Conservation (phyloP, 768 basidiomycete genomes). For the Gyrodon lividus region DNA sequence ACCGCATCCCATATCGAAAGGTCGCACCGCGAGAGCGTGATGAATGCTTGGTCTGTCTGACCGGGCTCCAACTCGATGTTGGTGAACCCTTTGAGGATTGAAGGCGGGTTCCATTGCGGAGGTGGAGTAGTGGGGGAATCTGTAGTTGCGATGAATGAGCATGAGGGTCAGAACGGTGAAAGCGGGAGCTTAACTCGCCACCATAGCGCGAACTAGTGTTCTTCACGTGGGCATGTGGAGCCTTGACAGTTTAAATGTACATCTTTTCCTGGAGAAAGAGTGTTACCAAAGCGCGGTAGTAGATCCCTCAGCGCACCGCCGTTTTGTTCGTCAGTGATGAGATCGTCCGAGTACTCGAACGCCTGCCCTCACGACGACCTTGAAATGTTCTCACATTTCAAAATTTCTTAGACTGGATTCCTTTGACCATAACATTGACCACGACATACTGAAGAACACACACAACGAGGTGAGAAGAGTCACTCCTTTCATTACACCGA, state of each 20-base stretch:
- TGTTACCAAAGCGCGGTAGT: conserved; percentile 59
- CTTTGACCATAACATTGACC: too few species aligned
- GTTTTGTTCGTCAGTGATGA: too few species aligned
- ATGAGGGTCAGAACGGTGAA: too few species aligned
- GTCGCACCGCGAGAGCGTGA: conserved; percentile 67
- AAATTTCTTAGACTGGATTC: too few species aligned
- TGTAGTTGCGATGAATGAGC: too few species aligned
- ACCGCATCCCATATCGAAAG: conserved; percentile 75
- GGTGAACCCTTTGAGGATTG: conserved; percentile 68
- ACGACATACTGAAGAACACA: too few species aligned
- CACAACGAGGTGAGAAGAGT: too few species aligned
- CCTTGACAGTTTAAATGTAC: conserved; percentile 32
- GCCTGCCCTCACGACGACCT: too few species aligned
- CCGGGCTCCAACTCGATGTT: conserved; percentile 52
- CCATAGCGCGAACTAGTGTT: conserved; percentile 66
- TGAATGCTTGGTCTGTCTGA: conserved; percentile 43
- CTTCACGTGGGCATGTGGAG: conserved; percentile 62
- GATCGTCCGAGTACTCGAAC: too few species aligned
- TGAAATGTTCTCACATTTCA: too few species aligned
- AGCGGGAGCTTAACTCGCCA: conserved; percentile 48
- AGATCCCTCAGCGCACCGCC: conserved; percentile 57
- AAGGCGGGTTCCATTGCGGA: conserved; percentile 70
- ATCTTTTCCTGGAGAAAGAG: neutral
- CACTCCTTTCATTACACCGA: too few species aligned
- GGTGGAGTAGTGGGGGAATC: conserved; percentile 67